phyloP scores from a whole-genome alignment of 1,284 basidiomycete species.

The Laetiporus sulphureus region DNA sequence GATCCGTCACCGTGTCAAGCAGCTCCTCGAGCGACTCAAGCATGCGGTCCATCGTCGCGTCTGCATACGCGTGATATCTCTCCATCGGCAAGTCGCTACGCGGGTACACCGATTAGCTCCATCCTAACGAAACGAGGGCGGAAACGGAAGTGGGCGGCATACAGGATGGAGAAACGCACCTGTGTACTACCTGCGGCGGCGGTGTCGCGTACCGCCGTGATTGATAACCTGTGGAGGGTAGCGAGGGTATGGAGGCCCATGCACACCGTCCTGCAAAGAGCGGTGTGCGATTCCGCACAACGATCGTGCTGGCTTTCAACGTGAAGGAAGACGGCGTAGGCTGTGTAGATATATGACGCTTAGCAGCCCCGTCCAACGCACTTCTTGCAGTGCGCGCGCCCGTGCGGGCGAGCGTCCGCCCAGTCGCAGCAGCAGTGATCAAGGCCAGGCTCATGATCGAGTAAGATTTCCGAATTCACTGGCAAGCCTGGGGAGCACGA shows the following conservation, averaged over 20 bases:
- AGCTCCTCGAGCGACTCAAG: slow-evolving; percentile 77
- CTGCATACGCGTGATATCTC: slow-evolving; percentile 75
- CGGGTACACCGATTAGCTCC: slow-evolving; percentile 6
- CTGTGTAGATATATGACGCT: too few species aligned
- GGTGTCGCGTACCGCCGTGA: slow-evolving; percentile 24
- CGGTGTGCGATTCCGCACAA: background rate
- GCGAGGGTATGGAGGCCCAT: background rate
- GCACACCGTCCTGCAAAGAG: background rate
- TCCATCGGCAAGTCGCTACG: slow-evolving; percentile 46
- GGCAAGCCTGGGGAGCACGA: background rate
- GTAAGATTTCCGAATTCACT: background rate
- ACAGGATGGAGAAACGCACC: slow-evolving; percentile 9
- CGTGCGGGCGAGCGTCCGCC: background rate
- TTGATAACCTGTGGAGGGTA: background rate
- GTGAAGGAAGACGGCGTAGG: background rate
- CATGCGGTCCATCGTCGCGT: slow-evolving; percentile 77
- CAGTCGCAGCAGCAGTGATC: background rate
- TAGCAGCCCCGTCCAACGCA: too few species aligned
- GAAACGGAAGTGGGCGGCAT: background rate
- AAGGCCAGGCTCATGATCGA: background rate
- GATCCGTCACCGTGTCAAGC: slow-evolving; percentile 54
- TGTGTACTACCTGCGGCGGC: slow-evolving; percentile 24
- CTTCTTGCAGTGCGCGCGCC: too few species aligned
- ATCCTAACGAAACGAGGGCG: slow-evolving; percentile 1
- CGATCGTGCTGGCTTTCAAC: background rate